phyloP scores from a whole-genome alignment of 2,329 filamentous ascomycete genomes.

The Coniochaeta prunicola region DNA sequence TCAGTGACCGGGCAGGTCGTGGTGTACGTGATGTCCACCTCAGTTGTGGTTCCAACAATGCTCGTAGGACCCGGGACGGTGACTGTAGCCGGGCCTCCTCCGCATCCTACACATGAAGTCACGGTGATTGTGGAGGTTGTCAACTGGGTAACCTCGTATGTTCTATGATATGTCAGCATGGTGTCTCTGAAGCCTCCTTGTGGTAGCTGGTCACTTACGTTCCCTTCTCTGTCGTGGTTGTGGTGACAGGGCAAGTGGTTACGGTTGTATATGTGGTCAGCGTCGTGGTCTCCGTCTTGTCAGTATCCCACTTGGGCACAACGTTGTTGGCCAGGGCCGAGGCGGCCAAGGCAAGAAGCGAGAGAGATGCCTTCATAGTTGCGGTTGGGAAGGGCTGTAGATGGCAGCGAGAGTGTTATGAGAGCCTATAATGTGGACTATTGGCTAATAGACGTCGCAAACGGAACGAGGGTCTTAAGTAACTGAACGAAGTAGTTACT shows the following conservation, averaged over 20 bases:
- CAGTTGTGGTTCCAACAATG: conserved; percentile 20
- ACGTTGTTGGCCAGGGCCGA: conserved; percentile 18
- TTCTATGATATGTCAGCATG: conserved; percentile 20
- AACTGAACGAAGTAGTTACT: conserved; percentile 22
- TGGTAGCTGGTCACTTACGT: conserved; percentile 23
- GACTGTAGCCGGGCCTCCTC: conserved; percentile 22
- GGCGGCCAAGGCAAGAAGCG: conserved; percentile 21
- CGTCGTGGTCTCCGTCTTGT: conserved; percentile 12
- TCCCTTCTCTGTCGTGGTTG: conserved; percentile 30
- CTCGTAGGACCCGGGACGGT: conserved; percentile 28
- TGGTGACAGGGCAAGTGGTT: conserved; percentile 38
- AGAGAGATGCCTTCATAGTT: conserved; percentile 24
- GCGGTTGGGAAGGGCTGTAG: conserved; percentile 7
- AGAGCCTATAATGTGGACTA: conserved; percentile 2
- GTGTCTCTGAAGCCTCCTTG: background rate
- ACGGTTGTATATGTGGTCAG: conserved; percentile 30
- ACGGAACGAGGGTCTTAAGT: conserved; percentile 16
- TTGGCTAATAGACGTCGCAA: background rate
- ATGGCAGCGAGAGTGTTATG: background rate
- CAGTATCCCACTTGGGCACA: conserved; percentile 7
- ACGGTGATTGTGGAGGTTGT: conserved; percentile 36
- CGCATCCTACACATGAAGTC: conserved; percentile 30
- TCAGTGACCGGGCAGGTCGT: conserved; percentile 26
- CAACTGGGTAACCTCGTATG: conserved; percentile 32
- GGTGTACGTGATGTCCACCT: conserved; percentile 29